phyloP scores from a whole-genome alignment of 192 early-diverging fungal species.

The Mortierella antarctica region DNA sequence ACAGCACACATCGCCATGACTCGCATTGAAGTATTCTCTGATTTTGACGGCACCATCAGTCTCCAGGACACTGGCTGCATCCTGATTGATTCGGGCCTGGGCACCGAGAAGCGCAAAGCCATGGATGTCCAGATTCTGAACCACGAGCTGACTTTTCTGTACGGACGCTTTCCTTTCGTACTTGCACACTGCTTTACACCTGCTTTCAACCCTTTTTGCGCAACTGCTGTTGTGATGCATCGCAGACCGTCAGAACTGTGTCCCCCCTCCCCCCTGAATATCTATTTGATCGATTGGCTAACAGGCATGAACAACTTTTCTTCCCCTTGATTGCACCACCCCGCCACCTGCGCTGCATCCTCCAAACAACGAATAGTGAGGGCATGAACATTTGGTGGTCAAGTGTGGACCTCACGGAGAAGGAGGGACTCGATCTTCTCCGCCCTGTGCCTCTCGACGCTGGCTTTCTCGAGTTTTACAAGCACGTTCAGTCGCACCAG shows the following conservation, averaged over 20 bases:
- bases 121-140: constrained; percentile 56
- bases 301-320: not conserved
- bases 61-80: constrained; percentile 62
- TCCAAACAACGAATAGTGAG: constrained; percentile 8
- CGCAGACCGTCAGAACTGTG: not conserved
- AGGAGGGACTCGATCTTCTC: constrained; percentile 33
- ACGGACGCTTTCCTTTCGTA: not conserved
- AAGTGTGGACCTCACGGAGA: constrained; percentile 17
- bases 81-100: constrained; percentile 61
- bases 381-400: constrained; percentile 44
- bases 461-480: constrained; percentile 66
- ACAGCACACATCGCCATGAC: constrained; percentile 20
- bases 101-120: constrained; percentile 46
- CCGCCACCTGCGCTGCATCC: too few relatives aligned
- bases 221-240: not conserved
- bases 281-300: not conserved
- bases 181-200: not conserved
- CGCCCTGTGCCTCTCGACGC: constrained; percentile 67
- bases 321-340: too few relatives aligned
- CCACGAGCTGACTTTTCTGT: constrained; percentile 59
- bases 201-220: not conserved
- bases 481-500: constrained; percentile 56
- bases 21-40: constrained; percentile 62
- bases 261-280: too few relatives aligned
- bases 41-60: constrained; percentile 67